Evolutionary conservation across 2,329 filamentous ascomycete genomes (phyloP), one percentile per base, ranked within the genome.

Genomic region (Diaporthe ampelina): DNA sequence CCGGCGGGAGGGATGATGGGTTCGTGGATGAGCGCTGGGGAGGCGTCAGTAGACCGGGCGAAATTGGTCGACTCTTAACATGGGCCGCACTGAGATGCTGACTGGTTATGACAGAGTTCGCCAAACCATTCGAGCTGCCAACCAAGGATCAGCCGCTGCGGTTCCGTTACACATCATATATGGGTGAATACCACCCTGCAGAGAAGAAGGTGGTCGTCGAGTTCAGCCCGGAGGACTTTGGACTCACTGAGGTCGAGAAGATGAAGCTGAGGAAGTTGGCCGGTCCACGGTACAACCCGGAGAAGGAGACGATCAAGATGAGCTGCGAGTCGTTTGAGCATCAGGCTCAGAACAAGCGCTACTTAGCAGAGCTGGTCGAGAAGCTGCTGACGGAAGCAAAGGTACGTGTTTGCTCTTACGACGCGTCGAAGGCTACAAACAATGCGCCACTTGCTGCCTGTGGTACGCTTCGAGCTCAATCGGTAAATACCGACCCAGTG

Each of bases 131-230:
- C 82, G 85, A 88, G 75, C 90, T 92, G 3, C 95, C 96, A 2
- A 88, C 89, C 19, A 83, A 88, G 40, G 84, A 91, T 59, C 88
- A 94, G 79, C 91, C 95, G 59, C 91, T 99, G 74, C 93, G 96
- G 79, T 99, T 98, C 91, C 93, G 97, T 80, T 98, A 98, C 87
- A 99, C 97, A 21, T 95, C 93, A 50, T 98, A 98, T 85, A 93
- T 99, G 89, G 96, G 96, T 79, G 97, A 98, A 85, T 87, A 90
- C 73, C 97, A 99, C 85, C 96, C 97, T 0, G 95, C 96, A 3
- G 92, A 95, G 84, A 92, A 92, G 81, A 99, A 99, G 87, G 95
- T 99, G 26, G 95, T 98, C 17, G 91, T 98, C 72, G 94, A 98
- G 82, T 97, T 98, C 84, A 91, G 89, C 77, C 92, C 94, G 21